Evolutionary conservation across 495 filamentous ascomycete species (phyloP).

Genomic region (Eremomyces bilateralis): DNA sequence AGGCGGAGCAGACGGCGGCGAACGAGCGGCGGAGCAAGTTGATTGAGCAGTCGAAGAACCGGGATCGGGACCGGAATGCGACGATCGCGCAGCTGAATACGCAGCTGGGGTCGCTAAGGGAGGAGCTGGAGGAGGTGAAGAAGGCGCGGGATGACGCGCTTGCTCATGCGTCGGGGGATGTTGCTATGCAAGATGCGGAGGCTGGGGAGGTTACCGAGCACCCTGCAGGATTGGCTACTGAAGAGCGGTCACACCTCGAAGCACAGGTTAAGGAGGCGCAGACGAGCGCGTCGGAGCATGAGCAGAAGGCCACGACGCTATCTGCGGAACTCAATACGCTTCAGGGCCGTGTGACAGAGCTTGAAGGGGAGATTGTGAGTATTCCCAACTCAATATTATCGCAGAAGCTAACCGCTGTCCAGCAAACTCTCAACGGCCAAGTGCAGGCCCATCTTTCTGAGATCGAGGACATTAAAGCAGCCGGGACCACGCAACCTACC

Average conservation of each 20-base stretch:
- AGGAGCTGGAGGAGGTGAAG: slow-evolving; percentile 23
- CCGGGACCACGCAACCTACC: no score
- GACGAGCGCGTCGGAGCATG: slow-evolving; percentile 22
- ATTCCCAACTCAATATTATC: background rate
- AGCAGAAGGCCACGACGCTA: slow-evolving; percentile 14
- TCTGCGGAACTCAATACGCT: slow-evolving; percentile 8
- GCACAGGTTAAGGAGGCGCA: slow-evolving; percentile 21
- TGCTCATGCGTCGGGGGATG: slow-evolving; percentile 6
- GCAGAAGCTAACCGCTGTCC: background rate
- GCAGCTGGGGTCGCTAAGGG: slow-evolving; percentile 11
- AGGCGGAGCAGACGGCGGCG: slow-evolving; percentile 17
- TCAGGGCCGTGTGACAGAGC: slow-evolving; percentile 17
- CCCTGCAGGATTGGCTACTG: slow-evolving; percentile 10
- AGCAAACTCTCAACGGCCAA: background rate
- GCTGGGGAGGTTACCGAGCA: slow-evolving; percentile 18
- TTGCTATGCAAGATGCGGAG: slow-evolving; percentile 7
- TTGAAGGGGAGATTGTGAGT: slow-evolving; percentile 21
- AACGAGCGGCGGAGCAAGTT: slow-evolving; percentile 29
- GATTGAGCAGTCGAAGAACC: slow-evolving; percentile 37
- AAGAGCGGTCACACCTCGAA: slow-evolving; percentile 13
- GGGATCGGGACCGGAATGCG: slow-evolving; percentile 27
- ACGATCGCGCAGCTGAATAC: slow-evolving; percentile 20
- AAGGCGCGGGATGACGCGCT: slow-evolving; percentile 9
- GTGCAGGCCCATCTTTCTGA: background rate
- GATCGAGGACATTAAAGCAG: background rate